These are phyloP conservation scores for Picochlorum sp. DNA, from an alignment of 139 green algal genomes.

Conservation along the genomic window DNA sequence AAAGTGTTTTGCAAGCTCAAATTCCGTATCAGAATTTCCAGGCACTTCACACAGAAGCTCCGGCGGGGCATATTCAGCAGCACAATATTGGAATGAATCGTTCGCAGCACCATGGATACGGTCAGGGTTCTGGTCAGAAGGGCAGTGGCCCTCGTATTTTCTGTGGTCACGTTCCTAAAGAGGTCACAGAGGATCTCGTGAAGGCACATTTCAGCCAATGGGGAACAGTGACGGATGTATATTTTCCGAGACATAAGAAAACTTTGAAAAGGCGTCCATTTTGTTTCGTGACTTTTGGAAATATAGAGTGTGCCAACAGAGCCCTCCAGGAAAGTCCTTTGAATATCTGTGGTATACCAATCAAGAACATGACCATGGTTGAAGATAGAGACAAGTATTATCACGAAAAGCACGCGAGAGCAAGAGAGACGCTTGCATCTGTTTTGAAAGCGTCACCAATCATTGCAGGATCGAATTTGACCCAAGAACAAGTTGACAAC, in stretches of 20 bases:
- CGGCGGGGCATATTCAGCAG: too few relatives aligned
- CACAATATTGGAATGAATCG: too few relatives aligned
- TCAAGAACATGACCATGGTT: slow-evolving; percentile 37
- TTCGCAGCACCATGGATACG: too few relatives aligned
- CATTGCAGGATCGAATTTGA: background rate
- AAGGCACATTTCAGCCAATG: slow-evolving; percentile 26
- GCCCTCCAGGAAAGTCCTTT: slow-evolving; percentile 19
- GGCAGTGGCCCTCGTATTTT: slow-evolving; percentile 31
- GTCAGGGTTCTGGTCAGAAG: slow-evolving; percentile 7
- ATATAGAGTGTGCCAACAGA: slow-evolving; percentile 12
- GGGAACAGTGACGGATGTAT: slow-evolving; percentile 33
- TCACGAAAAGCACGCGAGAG: slow-evolving; percentile 25
- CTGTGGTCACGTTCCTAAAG: slow-evolving; percentile 35
- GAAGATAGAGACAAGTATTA: slow-evolving; percentile 35
- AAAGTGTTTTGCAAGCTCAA: too few relatives aligned
- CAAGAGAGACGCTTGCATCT: slow-evolving; percentile 18
- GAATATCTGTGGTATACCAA: slow-evolving; percentile 29
- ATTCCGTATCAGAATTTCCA: too few relatives aligned
- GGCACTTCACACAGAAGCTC: too few relatives aligned
- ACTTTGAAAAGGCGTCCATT: slow-evolving; percentile 33
- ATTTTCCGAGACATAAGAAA: slow-evolving; percentile 37
- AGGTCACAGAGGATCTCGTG: slow-evolving; percentile 37
- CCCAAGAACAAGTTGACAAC: slow-evolving; percentile 24
- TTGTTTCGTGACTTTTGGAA: slow-evolving; percentile 36
- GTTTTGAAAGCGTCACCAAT: background rate